phyloP scores from a whole-genome alignment of 2,329 filamentous ascomycete species.

The Ophiostoma angusticollis region DNA sequence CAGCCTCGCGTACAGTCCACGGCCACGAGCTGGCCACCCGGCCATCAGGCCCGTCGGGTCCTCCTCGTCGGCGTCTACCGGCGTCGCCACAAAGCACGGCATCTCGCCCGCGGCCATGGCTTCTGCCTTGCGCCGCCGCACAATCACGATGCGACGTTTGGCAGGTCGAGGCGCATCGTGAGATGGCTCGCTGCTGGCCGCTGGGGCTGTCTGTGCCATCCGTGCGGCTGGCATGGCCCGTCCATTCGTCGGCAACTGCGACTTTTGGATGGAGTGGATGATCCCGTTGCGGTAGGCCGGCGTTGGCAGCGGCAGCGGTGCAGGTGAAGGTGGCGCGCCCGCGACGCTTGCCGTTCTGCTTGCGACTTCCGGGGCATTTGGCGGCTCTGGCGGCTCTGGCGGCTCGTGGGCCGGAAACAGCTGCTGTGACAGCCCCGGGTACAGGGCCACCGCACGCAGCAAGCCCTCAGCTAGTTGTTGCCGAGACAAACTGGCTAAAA shows the following conservation, averaged over 20 bases:
- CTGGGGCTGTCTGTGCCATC: background rate
- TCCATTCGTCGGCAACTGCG: too few relatives aligned
- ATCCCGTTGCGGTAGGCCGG: conserved; percentile 7
- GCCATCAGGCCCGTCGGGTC: conserved; percentile 13
- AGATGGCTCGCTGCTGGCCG: background rate
- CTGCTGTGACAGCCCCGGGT: too few relatives aligned
- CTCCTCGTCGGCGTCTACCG: conserved; percentile 12
- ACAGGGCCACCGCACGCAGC: too few relatives aligned
- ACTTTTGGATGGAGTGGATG: conserved; percentile 8
- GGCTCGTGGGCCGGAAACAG: too few relatives aligned
- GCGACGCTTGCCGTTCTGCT: conserved; percentile 20
- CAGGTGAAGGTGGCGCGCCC: conserved; percentile 24
- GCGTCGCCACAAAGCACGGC: conserved; percentile 13
- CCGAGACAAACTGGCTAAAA: too few relatives aligned
- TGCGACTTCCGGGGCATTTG: background rate
- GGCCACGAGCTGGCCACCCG: conserved; percentile 13
- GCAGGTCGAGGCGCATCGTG: background rate
- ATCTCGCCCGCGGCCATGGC: too few relatives aligned
- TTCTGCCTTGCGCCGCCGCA: background rate
- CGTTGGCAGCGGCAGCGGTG: conserved; percentile 14
- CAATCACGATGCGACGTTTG: background rate
- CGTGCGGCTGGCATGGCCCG: too few relatives aligned
- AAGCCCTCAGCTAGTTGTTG: too few relatives aligned
- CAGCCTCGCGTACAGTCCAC: conserved; percentile 15
- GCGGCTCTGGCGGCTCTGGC: too few relatives aligned